Evolutionary conservation across 495 filamentous ascomycete genomes (phyloP), one percentile per base, ranked within the genome.

Genomic region (Neurospora sp.): DNA sequence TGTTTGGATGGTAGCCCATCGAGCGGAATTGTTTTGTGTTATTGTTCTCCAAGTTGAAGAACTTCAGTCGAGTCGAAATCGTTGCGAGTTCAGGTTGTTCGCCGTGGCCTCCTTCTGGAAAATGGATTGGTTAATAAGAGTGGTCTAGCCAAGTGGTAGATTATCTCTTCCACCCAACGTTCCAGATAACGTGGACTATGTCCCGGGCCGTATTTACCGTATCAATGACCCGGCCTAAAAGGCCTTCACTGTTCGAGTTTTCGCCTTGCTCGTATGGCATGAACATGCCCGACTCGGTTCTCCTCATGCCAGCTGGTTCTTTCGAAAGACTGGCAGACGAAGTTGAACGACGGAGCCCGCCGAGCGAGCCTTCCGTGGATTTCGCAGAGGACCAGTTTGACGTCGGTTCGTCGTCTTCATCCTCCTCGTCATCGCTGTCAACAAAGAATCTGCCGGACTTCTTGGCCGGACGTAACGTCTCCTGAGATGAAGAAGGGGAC

Each of bases 181-280:
- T 99, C 94, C 94, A 97, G 75, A 98, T 93, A 44, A 98, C 94
- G 84, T 97, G 93, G 44, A 92, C 94, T 76, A 99, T 99, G 77
- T 99, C 96, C 76, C 90, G 91, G 59, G 95, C 94, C 9, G 95
- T 98, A 84, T 99, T 98, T 77, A 99, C 93, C 54, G 94, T 96
- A 80, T 98, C 93, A 78, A 96, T 90, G 31, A 98, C 91, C 75
- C 90, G 88, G 73, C 93, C 92, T 75, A 98, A 88, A 42, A 98
- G 83, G 74, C 85, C 83, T 74, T 82, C 83, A 70, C 78, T 82
- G 27, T 88, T 86, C 39, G 87, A 83, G 62, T 83, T 85, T 69
- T 94, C 92, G 72, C 88, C 88, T 48, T 91, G 89, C 39, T 94
- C 91, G 72, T 90, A 91, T 2, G 94, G 92, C 90, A 94, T 92